Percentiles rank a stretch among this genome's conserved stretches.
phyloP scores from a whole-genome alignment of 805 yeast genomes.

The Pichia rugopelliculosa region DNA sequence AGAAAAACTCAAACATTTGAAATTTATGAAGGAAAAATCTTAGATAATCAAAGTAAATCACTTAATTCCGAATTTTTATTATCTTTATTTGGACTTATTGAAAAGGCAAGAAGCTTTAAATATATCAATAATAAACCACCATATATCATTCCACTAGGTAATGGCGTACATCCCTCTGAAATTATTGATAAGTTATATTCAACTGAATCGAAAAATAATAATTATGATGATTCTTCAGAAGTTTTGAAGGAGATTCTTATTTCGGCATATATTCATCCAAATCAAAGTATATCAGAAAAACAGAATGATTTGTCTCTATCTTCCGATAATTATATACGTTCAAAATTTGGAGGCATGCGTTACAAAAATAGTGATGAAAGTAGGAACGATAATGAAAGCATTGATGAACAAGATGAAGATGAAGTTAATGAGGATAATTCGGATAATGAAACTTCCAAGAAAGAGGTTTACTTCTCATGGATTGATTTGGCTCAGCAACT shows the following conservation, averaged over 20 bases:
- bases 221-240: slow-evolving; percentile 13
- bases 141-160: slow-evolving; percentile 22
- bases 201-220: slow-evolving; percentile 17
- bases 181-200: slow-evolving; percentile 18
- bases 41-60: slow-evolving; percentile 12
- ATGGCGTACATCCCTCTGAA: slow-evolving; percentile 27
- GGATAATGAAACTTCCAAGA: background rate
- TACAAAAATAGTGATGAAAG: background rate
- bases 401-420: background rate
- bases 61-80: slow-evolving; percentile 14
- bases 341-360: no score
- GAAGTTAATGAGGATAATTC: no score
- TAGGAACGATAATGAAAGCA: background rate
- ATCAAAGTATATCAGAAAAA: background rate
- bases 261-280: slow-evolving; percentile 7
- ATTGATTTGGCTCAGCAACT: slow-evolving; percentile 30
- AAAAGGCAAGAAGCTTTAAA: slow-evolving; percentile 24
- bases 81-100: slow-evolving; percentile 13
- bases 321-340: background rate
- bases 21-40: slow-evolving; percentile 2
- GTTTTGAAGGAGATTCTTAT: slow-evolving; percentile 2
- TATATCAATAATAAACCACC: slow-evolving; percentile 26
- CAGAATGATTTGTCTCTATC: background rate
- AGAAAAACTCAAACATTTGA: background rate
- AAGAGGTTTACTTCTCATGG: slow-evolving; percentile 30